phyloP scores from a whole-genome alignment of 805 yeast species.

The Yueomyces sp. region DNA sequence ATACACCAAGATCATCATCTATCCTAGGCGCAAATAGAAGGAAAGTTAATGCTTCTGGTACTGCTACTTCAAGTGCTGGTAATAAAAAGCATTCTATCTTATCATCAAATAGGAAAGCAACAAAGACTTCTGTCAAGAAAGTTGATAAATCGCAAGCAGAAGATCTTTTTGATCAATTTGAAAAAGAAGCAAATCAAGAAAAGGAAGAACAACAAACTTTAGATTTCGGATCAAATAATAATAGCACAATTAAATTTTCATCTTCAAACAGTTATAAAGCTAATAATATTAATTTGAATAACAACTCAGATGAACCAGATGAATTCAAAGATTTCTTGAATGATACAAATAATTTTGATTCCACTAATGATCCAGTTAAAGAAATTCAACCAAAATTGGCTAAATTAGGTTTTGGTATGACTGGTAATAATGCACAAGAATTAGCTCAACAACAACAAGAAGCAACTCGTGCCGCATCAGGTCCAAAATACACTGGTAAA shows the following conservation, averaged over 20 bases:
- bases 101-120: constrained; percentile 45
- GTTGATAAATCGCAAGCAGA: constrained; percentile 38
- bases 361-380: constrained; percentile 10
- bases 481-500: constrained; percentile 58
- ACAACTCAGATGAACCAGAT: constrained; percentile 1
- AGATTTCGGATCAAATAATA: constrained; percentile 10
- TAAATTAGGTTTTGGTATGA: constrained; percentile 84
- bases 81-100: constrained; percentile 32
- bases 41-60: constrained; percentile 8
- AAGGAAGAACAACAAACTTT: constrained; percentile 39
- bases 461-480: constrained; percentile 31
- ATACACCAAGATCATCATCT: constrained; percentile 9
- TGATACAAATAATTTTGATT: constrained; percentile 2
- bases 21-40: constrained; percentile 18
- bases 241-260: constrained; percentile 21
- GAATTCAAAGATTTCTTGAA: constrained; percentile 10
- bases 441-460: constrained; percentile 29
- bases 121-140: constrained; percentile 43
- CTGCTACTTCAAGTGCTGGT: constrained; percentile 5
- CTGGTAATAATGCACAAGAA: constrained; percentile 42
- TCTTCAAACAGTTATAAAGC: constrained; percentile 4
- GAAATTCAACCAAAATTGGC: constrained; percentile 55
- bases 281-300: not conserved
- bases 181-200: constrained; percentile 72
- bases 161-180: constrained; percentile 43